Evolutionary conservation across 2,329 filamentous ascomycete genomes (phyloP).

Genomic region (Sarocladium oryzae): DNA sequence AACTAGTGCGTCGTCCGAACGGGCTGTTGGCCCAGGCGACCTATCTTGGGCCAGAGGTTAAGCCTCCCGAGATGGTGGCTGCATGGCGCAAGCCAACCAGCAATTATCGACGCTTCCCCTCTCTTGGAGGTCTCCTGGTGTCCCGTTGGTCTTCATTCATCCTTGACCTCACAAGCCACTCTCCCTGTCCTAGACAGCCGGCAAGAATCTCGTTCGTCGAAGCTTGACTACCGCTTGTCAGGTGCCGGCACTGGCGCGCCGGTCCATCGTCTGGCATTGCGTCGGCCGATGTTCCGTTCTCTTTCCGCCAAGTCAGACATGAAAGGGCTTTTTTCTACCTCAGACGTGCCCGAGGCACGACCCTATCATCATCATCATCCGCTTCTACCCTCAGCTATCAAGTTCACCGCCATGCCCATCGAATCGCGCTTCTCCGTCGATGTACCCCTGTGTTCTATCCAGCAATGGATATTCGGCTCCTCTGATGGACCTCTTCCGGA

Average conservation of each 20-base stretch:
- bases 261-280: not conserved
- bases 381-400: not conserved
- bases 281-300: not conserved
- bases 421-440: conserved; percentile 37
- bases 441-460: conserved; percentile 43
- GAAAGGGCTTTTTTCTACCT: not conserved
- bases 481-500: conserved; percentile 36
- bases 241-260: not conserved
- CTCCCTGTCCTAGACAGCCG: not conserved
- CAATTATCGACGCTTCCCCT: not conserved
- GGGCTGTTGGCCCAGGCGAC: not conserved
- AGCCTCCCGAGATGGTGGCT: not conserved
- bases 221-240: not conserved
- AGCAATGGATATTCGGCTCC: conserved; percentile 50
- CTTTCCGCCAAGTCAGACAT: not conserved
- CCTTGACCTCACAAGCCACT: not conserved
- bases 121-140: not conserved
- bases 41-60: not conserved
- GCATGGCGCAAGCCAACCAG: conserved; percentile 1
- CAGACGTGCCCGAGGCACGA: not conserved
- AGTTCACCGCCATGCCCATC: conserved; percentile 34
- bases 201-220: not conserved
- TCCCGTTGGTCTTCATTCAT: too few species aligned
- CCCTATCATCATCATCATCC: not conserved
- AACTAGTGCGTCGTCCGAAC: not conserved